A percentile compares a stretch with the other conserved stretches of the same genome.
Evolutionary conservation across 2,329 filamentous ascomycete species (phyloP).

Genomic region (Aureobasidium uvarum): DNA sequence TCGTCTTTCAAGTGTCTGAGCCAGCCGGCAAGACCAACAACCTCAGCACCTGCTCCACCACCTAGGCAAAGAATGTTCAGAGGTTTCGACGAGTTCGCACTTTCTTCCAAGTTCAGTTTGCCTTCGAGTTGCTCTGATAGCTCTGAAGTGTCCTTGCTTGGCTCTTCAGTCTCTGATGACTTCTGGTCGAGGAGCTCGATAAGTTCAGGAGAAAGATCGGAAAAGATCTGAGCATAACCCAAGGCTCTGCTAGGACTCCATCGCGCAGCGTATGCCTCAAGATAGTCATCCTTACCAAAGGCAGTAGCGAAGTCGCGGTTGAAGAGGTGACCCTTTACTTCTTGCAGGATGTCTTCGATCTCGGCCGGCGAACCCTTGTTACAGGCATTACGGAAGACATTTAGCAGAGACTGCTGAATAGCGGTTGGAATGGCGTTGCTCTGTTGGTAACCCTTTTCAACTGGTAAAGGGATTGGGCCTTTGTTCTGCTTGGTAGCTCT

Average conservation of each 20-base stretch:
- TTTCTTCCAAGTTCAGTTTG: background rate
- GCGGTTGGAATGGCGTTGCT: constrained; percentile 26
- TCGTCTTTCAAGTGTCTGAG: constrained; percentile 37
- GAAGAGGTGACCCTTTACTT: constrained; percentile 82
- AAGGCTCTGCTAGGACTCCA: constrained; percentile 88
- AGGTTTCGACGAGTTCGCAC: background rate
- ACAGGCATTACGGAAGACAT: constrained; percentile 70
- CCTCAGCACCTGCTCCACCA: constrained; percentile 65
- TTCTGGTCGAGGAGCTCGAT: background rate
- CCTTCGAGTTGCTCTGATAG: constrained; percentile 2
- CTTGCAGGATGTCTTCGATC: constrained; percentile 63
- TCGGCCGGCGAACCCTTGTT: constrained; percentile 45
- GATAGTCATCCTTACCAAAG: constrained; percentile 68
- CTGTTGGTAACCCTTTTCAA: constrained; percentile 11
- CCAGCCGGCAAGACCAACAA: constrained; percentile 61
- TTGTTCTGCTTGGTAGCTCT: constrained; percentile 4
- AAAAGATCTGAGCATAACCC: constrained; percentile 68
- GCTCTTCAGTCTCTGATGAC: background rate
- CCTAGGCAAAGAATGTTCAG: constrained; percentile 57
- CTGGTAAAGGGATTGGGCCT: constrained; percentile 2
- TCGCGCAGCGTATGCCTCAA: constrained; percentile 80
- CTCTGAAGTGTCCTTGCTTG: background rate
- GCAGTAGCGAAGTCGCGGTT: constrained; percentile 78
- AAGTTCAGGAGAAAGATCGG: constrained; percentile 34
- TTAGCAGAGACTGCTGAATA: constrained; percentile 68